A percentile compares a stretch with the other conserved stretches of the same genome.
Conservation (phyloP, 176 grass and related monocot species). For the Triticum monococcum region DNA sequence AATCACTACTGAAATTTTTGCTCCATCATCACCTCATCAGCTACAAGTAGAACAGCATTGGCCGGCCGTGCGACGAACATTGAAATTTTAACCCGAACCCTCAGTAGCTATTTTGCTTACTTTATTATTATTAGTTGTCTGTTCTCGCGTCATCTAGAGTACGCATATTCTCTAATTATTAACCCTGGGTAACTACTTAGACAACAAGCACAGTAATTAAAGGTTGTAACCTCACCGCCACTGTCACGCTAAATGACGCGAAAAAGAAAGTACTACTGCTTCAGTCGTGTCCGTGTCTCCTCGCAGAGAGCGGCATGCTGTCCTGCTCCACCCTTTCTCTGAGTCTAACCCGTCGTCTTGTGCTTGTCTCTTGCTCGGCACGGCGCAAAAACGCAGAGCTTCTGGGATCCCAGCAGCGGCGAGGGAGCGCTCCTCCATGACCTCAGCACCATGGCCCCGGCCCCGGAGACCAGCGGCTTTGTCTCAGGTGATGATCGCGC, state of each 20-base stretch:
- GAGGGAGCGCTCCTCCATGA: constrained; percentile 40
- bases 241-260: neutral
- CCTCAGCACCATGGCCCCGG: constrained; percentile 31
- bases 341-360: constrained; percentile 38
- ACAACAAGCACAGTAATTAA: neutral
- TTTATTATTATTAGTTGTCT: neutral
- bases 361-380: constrained; percentile 12
- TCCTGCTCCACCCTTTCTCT: neutral
- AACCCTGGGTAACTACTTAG: neutral
- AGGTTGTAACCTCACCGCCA: neutral
- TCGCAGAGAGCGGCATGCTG: constrained; percentile 1
- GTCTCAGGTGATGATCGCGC: constrained; percentile 51
- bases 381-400: constrained; percentile 33
- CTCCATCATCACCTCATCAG: neutral
- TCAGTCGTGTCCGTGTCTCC: neutral
- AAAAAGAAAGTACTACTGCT: neutral
- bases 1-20: neutral
- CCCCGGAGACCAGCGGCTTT: constrained; percentile 37
- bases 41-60: neutral
- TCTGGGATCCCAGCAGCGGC: constrained; percentile 51
- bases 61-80: neutral
- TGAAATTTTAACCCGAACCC: too few relatives aligned
- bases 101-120: neutral
- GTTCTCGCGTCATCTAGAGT: neutral
- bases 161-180: neutral